Conservation (phyloP, 352 stramenopile species). For the Peronospora destructor region DNA sequence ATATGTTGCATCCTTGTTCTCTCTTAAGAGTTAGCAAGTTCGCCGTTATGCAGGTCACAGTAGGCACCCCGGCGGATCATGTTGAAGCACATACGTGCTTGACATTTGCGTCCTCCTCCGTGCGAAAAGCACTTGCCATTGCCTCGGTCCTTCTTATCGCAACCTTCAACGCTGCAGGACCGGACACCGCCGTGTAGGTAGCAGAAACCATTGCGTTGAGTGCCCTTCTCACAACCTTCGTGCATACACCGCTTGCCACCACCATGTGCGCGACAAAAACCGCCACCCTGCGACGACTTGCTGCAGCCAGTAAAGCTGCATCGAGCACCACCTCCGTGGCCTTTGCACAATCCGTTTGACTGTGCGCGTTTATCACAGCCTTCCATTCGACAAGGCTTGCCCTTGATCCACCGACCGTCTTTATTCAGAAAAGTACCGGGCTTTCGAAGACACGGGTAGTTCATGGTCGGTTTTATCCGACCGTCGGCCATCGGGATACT, state of each 20-base stretch:
- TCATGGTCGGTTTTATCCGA: slow-evolving; percentile 24
- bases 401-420: slow-evolving; percentile 84
- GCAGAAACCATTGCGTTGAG: slow-evolving; percentile 76
- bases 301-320: slow-evolving; percentile 66
- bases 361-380: slow-evolving; percentile 72
- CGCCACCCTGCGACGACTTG: slow-evolving; percentile 69
- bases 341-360: slow-evolving; percentile 75
- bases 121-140: slow-evolving; percentile 81
- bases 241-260: slow-evolving; percentile 75
- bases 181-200: slow-evolving; percentile 72
- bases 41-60: slow-evolving; percentile 49
- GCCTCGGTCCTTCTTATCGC: slow-evolving; percentile 77
- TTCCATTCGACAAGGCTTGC: slow-evolving; percentile 69
- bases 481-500: slow-evolving; percentile 7
- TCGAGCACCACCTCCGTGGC: slow-evolving; percentile 69
- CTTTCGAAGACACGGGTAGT: slow-evolving; percentile 47
- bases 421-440: slow-evolving; percentile 84
- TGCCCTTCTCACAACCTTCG: slow-evolving; percentile 70
- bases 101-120: slow-evolving; percentile 63
- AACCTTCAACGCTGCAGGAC: slow-evolving; percentile 59
- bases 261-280: slow-evolving; percentile 68
- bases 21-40: slow-evolving; percentile 15
- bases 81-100: slow-evolving; percentile 53
- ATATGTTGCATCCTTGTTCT: neutral
- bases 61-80: slow-evolving; percentile 58